These are phyloP conservation scores for Penicillium manginii DNA, from an alignment of 495 filamentous ascomycete genomes.

Conservation along the genomic window DNA sequence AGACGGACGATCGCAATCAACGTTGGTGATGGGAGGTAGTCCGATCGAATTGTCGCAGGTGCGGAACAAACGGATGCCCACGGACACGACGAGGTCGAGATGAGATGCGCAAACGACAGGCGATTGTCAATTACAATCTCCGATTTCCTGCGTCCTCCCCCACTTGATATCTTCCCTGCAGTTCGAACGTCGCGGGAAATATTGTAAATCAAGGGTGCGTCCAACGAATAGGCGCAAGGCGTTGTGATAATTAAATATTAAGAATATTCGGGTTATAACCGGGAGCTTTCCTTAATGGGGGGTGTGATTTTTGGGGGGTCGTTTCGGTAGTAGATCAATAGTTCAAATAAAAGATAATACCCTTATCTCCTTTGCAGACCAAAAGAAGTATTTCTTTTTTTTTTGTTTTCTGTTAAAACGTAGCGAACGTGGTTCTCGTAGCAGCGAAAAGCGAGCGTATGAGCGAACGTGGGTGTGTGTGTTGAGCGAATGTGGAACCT, in stretches of 20 bases:
- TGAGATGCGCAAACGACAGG: conserved; percentile 12
- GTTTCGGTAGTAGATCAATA: too few relatives aligned
- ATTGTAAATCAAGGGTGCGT: conserved; percentile 16
- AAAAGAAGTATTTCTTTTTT: not conserved
- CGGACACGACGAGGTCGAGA: conserved; percentile 8
- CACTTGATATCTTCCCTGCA: conserved; percentile 8
- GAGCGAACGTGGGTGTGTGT: conserved; percentile 38
- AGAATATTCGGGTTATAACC: conserved; percentile 26
- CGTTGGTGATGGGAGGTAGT: not conserved
- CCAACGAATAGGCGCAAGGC: conserved; percentile 24
- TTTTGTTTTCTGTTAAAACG: conserved; percentile 26
- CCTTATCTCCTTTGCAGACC: conserved; percentile 10
- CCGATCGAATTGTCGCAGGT: not conserved
- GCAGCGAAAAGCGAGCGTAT: conserved; percentile 52
- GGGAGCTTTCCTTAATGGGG: conserved; percentile 6
- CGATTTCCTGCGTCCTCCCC: conserved; percentile 4
- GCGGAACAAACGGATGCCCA: conserved; percentile 8
- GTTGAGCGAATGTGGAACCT: conserved; percentile 45
- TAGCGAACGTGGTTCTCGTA: conserved; percentile 52
- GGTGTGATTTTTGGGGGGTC: too few relatives aligned
- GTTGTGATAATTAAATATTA: conserved; percentile 29
- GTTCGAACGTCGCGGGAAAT: conserved; percentile 1
- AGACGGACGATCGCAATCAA: conserved; percentile 2
- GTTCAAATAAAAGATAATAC: not conserved
- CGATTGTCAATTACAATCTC: conserved; percentile 15